Percentiles rank a stretch among this genome's conserved stretches.
Evolutionary conservation across 768 basidiomycete species (phyloP).

Genomic region (Amylocystis lapponica): DNA sequence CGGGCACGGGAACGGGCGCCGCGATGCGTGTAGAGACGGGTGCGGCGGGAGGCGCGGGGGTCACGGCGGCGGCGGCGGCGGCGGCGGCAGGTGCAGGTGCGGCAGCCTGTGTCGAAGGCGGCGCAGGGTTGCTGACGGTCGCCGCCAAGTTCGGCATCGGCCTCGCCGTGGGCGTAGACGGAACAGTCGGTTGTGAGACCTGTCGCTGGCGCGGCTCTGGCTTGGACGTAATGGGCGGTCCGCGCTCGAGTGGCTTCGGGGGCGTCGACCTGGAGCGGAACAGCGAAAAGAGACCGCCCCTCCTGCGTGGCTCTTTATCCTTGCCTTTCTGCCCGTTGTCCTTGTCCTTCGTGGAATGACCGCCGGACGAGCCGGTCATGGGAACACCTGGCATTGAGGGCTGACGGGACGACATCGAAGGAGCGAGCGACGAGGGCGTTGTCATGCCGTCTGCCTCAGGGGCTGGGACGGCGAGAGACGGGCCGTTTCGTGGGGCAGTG

Average conservation of each 20-base stretch:
- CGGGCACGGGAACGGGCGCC: slow-evolving; percentile 19
- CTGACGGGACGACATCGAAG: slow-evolving; percentile 15
- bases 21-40: slow-evolving; percentile 29
- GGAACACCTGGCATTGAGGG: slow-evolving; percentile 1
- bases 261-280: slow-evolving; percentile 28
- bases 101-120: neutral
- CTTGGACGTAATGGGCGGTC: slow-evolving; percentile 1
- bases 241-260: slow-evolving; percentile 16
- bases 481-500: slow-evolving; percentile 12
- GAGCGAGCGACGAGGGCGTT: slow-evolving; percentile 63
- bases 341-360: slow-evolving; percentile 19
- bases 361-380: slow-evolving; percentile 27
- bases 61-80: slow-evolving; percentile 2
- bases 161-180: neutral
- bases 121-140: neutral
- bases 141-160: slow-evolving; percentile 1
- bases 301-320: slow-evolving; percentile 31
- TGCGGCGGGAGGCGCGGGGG: slow-evolving; percentile 7
- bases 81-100: slow-evolving; percentile 5
- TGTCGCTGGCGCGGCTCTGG: slow-evolving; percentile 8
- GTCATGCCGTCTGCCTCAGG: slow-evolving; percentile 48
- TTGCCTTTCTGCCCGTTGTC: slow-evolving; percentile 1
- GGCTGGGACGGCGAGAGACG: slow-evolving; percentile 11
- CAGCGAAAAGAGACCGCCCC: slow-evolving; percentile 31
- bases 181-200: slow-evolving; percentile 7